phyloP scores from a whole-genome alignment of 306 rosid species.

The Sophora flavescens region DNA sequence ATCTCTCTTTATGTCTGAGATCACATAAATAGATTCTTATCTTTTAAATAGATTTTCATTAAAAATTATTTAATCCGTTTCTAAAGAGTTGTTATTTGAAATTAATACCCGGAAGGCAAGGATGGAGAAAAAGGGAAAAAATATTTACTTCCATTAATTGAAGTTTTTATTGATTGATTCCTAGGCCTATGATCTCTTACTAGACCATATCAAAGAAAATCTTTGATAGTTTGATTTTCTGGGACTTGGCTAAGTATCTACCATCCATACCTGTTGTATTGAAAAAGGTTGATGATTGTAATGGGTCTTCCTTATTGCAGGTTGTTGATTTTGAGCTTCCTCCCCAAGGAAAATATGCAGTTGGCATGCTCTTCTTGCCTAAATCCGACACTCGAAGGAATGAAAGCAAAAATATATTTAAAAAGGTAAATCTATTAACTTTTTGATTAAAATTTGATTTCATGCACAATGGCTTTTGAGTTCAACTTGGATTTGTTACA shows the following conservation, averaged over 20 bases:
- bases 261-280: background rate
- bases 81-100: background rate
- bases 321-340: constrained; percentile 88
- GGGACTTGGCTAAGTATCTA: constrained; percentile 5
- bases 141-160: background rate
- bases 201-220: background rate
- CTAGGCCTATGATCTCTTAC: too few species aligned
- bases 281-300: constrained; percentile 3
- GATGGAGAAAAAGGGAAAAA: background rate
- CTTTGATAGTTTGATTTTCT: background rate
- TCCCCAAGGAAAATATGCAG: constrained; percentile 81
- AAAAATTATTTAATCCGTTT: background rate
- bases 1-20: background rate
- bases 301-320: constrained; percentile 55
- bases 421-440: constrained; percentile 61
- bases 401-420: constrained; percentile 74
- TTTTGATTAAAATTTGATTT: background rate
- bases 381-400: constrained; percentile 73
- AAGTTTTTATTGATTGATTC: background rate
- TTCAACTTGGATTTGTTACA: background rate
- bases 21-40: background rate
- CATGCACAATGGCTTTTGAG: constrained; percentile 19
- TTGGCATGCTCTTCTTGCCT: constrained; percentile 97
- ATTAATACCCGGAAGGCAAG: background rate
- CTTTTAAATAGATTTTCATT: background rate